phyloP scores from a whole-genome alignment of 108 stramenopile species.

The Parmales sp. region DNA sequence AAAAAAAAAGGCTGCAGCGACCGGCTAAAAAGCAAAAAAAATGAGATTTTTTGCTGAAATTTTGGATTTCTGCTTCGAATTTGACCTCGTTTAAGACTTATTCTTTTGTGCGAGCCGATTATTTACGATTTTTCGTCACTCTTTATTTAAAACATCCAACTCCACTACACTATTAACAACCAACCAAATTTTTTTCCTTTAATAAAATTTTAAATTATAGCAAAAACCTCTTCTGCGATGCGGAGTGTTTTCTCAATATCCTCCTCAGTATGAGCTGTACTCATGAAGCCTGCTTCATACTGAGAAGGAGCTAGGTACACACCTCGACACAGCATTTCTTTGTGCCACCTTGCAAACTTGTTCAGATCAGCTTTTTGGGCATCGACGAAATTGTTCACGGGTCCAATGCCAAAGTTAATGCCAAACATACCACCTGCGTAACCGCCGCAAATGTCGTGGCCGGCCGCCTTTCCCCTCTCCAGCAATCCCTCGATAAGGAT shows the following conservation, averaged over 20 bases:
- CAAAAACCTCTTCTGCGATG: slow-evolving; percentile 89
- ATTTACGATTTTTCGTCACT: too few relatives aligned
- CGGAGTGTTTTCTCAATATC: slow-evolving; percentile 92
- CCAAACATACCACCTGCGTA: slow-evolving; percentile 95
- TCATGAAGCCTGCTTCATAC: slow-evolving; percentile 98
- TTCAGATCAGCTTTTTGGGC: slow-evolving; percentile 79
- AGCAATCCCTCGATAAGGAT: slow-evolving; percentile 79
- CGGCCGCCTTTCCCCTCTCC: slow-evolving; percentile 69
- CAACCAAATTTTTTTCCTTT: not conserved
- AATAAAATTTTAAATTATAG: slow-evolving; percentile 57
- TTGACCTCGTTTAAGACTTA: not conserved
- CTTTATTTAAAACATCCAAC: too few relatives aligned
- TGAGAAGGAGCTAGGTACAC: slow-evolving; percentile 93
- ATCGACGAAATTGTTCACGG: slow-evolving; percentile 83
- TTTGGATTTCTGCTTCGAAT: too few relatives aligned
- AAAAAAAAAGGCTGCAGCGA: too few relatives aligned
- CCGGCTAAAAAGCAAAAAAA: too few relatives aligned
- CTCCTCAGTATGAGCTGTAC: slow-evolving; percentile 87
- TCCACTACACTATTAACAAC: not conserved
- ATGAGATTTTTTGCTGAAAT: too few relatives aligned
- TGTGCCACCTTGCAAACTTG: slow-evolving; percentile 95
- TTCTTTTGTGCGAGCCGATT: too few relatives aligned
- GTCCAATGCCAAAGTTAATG: slow-evolving; percentile 90
- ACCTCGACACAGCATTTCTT: slow-evolving; percentile 92
- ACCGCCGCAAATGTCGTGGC: slow-evolving; percentile 79